These are phyloP conservation scores for Lentinula detonsa DNA, from an alignment of 768 basidiomycete genomes.

Conservation along the genomic window DNA sequence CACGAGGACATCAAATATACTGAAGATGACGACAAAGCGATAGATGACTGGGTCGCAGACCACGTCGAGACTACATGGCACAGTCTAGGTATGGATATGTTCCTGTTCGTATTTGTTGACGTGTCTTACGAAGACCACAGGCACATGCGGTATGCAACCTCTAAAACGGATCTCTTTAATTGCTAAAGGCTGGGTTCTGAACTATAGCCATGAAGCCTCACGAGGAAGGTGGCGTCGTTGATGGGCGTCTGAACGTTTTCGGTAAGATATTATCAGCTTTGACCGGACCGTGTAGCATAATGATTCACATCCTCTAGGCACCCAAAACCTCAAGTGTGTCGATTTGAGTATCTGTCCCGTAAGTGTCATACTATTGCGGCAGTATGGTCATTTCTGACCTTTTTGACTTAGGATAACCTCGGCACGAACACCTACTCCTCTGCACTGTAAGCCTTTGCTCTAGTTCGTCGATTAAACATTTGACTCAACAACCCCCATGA, in stretches of 20 bases:
- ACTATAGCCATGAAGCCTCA: conserved; percentile 58
- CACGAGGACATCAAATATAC: conserved; percentile 63
- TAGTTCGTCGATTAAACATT: neutral
- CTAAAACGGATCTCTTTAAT: neutral
- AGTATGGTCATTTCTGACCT: neutral
- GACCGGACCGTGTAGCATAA: neutral
- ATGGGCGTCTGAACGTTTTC: conserved; percentile 56
- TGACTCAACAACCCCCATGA: neutral
- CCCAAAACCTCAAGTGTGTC: conserved; percentile 59
- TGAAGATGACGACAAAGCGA: conserved; percentile 63
- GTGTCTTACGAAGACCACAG: conserved; percentile 13
- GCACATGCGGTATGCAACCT: conserved; percentile 35
- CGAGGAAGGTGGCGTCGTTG: conserved; percentile 61
- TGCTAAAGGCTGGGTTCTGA: neutral
- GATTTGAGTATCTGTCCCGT: conserved; percentile 72
- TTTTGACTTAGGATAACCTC: conserved; percentile 49
- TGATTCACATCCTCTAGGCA: conserved; percentile 24
- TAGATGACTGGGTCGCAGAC: conserved; percentile 65
- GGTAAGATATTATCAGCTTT: conserved; percentile 17
- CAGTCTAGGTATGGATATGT: conserved; percentile 41
- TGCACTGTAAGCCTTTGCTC: conserved; percentile 30
- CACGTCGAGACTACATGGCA: conserved; percentile 80
- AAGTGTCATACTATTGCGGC: conserved; percentile 15
- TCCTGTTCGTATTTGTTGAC: neutral
- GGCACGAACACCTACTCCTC: conserved; percentile 73